These are phyloP conservation scores for Emericellopsis atlantica DNA, from an alignment of 2,329 filamentous ascomycete species.

Conservation along the genomic window DNA sequence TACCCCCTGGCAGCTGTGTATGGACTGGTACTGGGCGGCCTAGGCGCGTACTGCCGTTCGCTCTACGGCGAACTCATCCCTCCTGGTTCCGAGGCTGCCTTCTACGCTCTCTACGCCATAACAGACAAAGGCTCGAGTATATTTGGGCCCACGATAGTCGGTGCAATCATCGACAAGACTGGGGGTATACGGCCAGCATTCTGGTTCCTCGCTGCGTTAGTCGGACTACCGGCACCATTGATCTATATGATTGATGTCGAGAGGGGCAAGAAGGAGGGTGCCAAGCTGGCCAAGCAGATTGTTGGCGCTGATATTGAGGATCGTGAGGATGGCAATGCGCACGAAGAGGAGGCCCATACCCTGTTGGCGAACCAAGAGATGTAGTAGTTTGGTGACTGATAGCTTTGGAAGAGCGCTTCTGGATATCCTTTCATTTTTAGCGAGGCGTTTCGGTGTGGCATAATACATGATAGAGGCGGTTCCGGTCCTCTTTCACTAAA, in stretches of 20 bases:
- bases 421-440: too few relatives aligned
- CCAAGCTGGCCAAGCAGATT: constrained; percentile 47
- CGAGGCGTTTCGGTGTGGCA: too few relatives aligned
- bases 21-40: constrained; percentile 84
- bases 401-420: too few relatives aligned
- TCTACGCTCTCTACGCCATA: constrained; percentile 93
- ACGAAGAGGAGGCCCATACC: constrained; percentile 12
- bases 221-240: constrained; percentile 71
- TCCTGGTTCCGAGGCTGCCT: constrained; percentile 86
- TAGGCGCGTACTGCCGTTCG: constrained; percentile 84
- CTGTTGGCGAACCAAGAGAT: constrained; percentile 14
- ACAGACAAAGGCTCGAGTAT: constrained; percentile 93
- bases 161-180: constrained; percentile 74
- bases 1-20: constrained; percentile 84
- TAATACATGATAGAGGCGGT: too few relatives aligned
- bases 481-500: too few relatives aligned
- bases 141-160: constrained; percentile 90
- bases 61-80: constrained; percentile 91
- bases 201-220: constrained; percentile 78
- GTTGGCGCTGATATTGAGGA: constrained; percentile 31
- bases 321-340: constrained; percentile 7
- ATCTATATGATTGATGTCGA: constrained; percentile 81
- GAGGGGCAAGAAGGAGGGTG: constrained; percentile 57
- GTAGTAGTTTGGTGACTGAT: too few relatives aligned
- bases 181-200: constrained; percentile 80